Conservation (phyloP, 768 basidiomycete species). For the Russula olivacea region DNA sequence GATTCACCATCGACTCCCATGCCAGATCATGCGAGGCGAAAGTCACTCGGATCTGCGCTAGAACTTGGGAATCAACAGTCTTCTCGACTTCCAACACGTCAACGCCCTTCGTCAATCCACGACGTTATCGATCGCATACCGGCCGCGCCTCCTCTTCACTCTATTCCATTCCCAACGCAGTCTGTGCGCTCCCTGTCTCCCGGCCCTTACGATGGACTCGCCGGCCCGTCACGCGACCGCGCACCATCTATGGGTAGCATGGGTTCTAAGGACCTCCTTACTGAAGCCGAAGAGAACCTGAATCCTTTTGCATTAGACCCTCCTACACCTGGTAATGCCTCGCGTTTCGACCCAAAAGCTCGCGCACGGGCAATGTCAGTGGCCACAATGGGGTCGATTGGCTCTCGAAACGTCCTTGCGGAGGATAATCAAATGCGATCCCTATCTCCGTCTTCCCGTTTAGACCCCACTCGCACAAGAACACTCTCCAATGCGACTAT, state of each 20-base stretch:
- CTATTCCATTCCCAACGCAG: slow-evolving; percentile 55
- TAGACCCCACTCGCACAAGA: slow-evolving; percentile 73
- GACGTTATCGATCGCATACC: slow-evolving; percentile 41
- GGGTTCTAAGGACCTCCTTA: slow-evolving; percentile 43
- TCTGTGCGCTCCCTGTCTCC: slow-evolving; percentile 33
- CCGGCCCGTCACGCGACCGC: slow-evolving; percentile 35
- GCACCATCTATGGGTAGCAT: slow-evolving; percentile 48
- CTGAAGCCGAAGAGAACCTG: slow-evolving; percentile 34
- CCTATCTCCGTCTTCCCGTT: slow-evolving; percentile 59
- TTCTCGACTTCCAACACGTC: slow-evolving; percentile 38
- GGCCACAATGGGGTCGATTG: slow-evolving; percentile 41
- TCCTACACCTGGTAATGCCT: slow-evolving; percentile 37
- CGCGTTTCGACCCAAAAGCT: slow-evolving; percentile 42
- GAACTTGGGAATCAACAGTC: slow-evolving; percentile 47
- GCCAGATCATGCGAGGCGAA: slow-evolving; percentile 39
- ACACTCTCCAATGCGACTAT: slow-evolving; percentile 60
- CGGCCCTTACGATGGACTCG: slow-evolving; percentile 32
- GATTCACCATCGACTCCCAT: slow-evolving; percentile 35
- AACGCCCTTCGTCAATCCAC: slow-evolving; percentile 49
- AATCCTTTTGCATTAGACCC: slow-evolving; percentile 36
- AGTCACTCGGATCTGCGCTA: slow-evolving; percentile 52
- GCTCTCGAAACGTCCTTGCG: slow-evolving; percentile 33
- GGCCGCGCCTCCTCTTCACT: slow-evolving; percentile 38
- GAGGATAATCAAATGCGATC: slow-evolving; percentile 55
- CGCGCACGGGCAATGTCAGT: slow-evolving; percentile 40